Evolutionary conservation across 2,329 filamentous ascomycete genomes (phyloP).

Genomic region (Monosporascus sp.): DNA sequence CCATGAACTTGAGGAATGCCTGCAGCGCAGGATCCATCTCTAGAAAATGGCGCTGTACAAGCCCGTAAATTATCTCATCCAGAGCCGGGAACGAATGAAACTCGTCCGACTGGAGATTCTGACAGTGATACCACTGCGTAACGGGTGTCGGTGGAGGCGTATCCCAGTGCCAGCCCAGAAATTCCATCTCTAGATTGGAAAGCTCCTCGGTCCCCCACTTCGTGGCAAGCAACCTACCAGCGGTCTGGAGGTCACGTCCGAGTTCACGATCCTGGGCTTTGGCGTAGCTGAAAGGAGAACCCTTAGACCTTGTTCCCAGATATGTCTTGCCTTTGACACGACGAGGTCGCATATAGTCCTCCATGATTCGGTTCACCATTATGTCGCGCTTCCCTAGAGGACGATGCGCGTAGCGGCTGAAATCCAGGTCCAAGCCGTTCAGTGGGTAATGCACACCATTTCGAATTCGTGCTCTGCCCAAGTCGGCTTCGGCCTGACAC

Average conservation of each 20-base stretch:
- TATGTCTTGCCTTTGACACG: slow-evolving; percentile 9
- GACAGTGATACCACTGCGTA: not conserved
- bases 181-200: not conserved
- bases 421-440: slow-evolving; percentile 26
- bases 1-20: slow-evolving; percentile 6
- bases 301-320: not conserved
- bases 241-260: slow-evolving; percentile 20
- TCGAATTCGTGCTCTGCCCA: not conserved
- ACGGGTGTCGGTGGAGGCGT: not conserved
- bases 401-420: slow-evolving; percentile 28
- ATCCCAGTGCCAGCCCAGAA: not conserved
- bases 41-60: slow-evolving; percentile 12
- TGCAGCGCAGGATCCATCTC: slow-evolving; percentile 10
- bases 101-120: slow-evolving; percentile 1
- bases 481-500: not conserved
- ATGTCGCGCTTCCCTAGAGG: slow-evolving; percentile 25
- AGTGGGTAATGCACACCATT: slow-evolving; percentile 26
- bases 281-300: slow-evolving; percentile 9
- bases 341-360: slow-evolving; percentile 21
- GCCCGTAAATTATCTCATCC: slow-evolving; percentile 3
- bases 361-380: slow-evolving; percentile 26
- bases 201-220: slow-evolving; percentile 3
- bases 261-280: slow-evolving; percentile 17
- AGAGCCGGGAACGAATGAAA: slow-evolving; percentile 3
- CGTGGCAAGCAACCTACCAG: slow-evolving; percentile 21